phyloP scores from a whole-genome alignment of 2,329 filamentous ascomycete genomes.

The Neurospora sp. region DNA sequence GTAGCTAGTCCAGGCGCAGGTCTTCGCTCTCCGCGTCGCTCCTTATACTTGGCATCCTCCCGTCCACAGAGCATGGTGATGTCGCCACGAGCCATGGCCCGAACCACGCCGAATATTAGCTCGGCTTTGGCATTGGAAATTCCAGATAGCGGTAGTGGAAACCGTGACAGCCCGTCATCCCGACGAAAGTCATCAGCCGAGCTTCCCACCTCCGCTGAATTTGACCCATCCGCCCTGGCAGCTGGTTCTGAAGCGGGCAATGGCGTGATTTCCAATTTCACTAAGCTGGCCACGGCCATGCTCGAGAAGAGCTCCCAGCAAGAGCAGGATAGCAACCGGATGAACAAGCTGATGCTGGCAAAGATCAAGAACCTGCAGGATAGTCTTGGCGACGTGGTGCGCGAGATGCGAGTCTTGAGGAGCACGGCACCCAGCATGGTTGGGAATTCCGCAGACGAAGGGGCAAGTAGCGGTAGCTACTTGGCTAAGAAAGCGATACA shows the following conservation, averaged over 20 bases:
- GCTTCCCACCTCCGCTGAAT: slow-evolving; percentile 35
- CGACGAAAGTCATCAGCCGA: slow-evolving; percentile 19
- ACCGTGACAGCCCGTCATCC: not conserved
- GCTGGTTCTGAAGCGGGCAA: not conserved
- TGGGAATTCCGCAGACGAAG: slow-evolving; percentile 34
- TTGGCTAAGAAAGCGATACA: slow-evolving; percentile 21
- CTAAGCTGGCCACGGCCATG: slow-evolving; percentile 29
- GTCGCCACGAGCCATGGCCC: slow-evolving; percentile 39
- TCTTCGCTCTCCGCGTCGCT: slow-evolving; percentile 39
- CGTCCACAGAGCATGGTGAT: slow-evolving; percentile 45
- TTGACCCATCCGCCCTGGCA: not conserved
- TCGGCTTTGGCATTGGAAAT: slow-evolving; percentile 42
- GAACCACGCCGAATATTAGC: slow-evolving; percentile 46
- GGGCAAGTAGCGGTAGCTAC: not conserved
- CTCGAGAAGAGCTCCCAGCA: slow-evolving; percentile 38
- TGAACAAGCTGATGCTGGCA: slow-evolving; percentile 73
- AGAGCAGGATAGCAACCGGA: slow-evolving; percentile 50
- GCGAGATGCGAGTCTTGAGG: slow-evolving; percentile 60
- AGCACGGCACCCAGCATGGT: slow-evolving; percentile 35
- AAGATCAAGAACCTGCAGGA: slow-evolving; percentile 91
- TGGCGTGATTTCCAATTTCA: not conserved
- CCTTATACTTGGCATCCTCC: slow-evolving; percentile 31
- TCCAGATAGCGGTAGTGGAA: slow-evolving; percentile 24
- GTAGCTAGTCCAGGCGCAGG: slow-evolving; percentile 23
- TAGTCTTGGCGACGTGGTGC: slow-evolving; percentile 77